Evolutionary conservation across 257 asterid genomes (phyloP), one percentile per base, ranked within the genome.

Genomic region (Solanum stenotomum): DNA sequence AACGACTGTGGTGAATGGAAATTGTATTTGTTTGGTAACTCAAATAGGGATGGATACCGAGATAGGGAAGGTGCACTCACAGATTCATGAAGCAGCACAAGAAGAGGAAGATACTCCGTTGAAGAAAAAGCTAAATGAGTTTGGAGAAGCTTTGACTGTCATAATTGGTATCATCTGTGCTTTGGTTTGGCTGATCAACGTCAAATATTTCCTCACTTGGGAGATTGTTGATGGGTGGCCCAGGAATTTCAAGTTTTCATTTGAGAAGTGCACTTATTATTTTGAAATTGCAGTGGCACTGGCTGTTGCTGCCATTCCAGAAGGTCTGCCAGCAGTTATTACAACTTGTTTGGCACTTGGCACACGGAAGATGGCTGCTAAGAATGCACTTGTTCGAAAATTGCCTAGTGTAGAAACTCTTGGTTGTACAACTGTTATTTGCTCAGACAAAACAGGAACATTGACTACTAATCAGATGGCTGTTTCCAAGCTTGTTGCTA

Each of bases 301-400:
- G 95, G 99, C 99, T 6, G 99, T 97, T 86, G 99, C 99, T 85
- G 99, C 99, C 68, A 97, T 97, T 91, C 99, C 99, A 1, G 99
- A 97, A 92, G 99, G 99, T 83, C 92, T 97, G 83, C 99, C 99
- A 15, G 99, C 99, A 63, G 98, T 97, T 37, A 97, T 97, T 76
- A 97, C 99, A 46, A 95, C 99, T 77, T 97, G 99, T 91, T 93
- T 97, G 93, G 99, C 99, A 1, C 98, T 97, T 85, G 99, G 99
- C 79, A 97, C 99, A 2, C 96, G 99, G 38, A 97, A 97, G 93
- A 97, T 97, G 99, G 99, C 99, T 90, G 99, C 99, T 87, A 96
- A 97, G 92, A 97, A 97, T 90, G 99, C 99, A 52, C 99, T 97
- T 81, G 99, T 97, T 88, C 98, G 99, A 76, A 97, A 96, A 95